These are phyloP conservation scores for Chaetomium cochliodes DNA, from an alignment of 495 filamentous ascomycete genomes.

Conservation along the genomic window DNA sequence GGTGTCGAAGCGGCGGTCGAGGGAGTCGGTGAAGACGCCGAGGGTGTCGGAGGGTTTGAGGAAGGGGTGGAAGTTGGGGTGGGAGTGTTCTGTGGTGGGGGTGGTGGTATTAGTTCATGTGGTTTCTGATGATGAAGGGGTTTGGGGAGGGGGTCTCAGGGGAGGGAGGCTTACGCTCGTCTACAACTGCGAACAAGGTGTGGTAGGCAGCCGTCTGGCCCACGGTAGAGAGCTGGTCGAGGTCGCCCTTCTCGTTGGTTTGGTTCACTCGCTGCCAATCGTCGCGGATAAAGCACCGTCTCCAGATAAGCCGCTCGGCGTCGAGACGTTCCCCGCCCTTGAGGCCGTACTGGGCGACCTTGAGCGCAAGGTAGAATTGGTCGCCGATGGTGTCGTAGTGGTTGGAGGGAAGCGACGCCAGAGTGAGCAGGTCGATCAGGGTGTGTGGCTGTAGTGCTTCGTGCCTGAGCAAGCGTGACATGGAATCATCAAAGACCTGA, in stretches of 20 bases:
- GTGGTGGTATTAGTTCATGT: too few relatives aligned
- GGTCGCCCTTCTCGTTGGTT: slow-evolving; percentile 53
- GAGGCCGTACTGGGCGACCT: slow-evolving; percentile 59
- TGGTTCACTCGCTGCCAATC: slow-evolving; percentile 67
- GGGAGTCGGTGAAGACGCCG: slow-evolving; percentile 51
- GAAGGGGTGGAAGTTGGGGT: slow-evolving; percentile 43
- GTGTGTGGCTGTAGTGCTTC: slow-evolving; percentile 63
- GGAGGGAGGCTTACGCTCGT: slow-evolving; percentile 43
- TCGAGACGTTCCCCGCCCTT: slow-evolving; percentile 54
- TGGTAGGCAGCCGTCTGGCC: slow-evolving; percentile 52
- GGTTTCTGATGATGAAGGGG: neutral
- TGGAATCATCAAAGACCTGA: slow-evolving; percentile 60
- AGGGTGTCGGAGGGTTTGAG: slow-evolving; percentile 50
- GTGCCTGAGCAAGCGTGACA: slow-evolving; percentile 65
- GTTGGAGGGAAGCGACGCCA: slow-evolving; percentile 55
- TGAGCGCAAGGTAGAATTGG: slow-evolving; percentile 71
- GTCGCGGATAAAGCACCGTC: slow-evolving; percentile 73
- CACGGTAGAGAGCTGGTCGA: slow-evolving; percentile 45
- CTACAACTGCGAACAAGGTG: slow-evolving; percentile 47
- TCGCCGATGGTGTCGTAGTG: slow-evolving; percentile 41
- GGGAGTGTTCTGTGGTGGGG: slow-evolving; percentile 30
- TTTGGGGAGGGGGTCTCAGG: neutral
- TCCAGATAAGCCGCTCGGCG: slow-evolving; percentile 74
- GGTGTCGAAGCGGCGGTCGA: slow-evolving; percentile 54
- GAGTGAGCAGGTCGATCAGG: slow-evolving; percentile 79